Evolutionary conservation across 371 early-diverging fungal genomes (phyloP), one percentile per base, ranked within the genome.

Genomic region (Mortierella sp.): DNA sequence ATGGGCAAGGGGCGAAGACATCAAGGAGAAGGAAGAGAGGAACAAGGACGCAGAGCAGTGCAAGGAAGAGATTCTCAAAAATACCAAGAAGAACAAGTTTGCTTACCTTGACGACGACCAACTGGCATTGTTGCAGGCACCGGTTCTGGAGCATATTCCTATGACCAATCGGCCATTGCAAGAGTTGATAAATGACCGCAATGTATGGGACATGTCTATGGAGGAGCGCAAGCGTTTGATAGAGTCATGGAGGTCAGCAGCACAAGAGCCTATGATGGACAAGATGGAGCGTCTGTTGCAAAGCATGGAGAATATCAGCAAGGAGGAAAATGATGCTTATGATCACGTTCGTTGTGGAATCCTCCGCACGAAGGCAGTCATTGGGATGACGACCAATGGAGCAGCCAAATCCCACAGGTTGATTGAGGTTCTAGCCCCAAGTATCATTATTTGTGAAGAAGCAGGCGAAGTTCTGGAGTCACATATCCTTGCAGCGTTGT

Each of bases 381-480:
- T 86, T n/a, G 87, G 83, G 0, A 78, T 83, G 64, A 87, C 86
- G 0, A 86, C 86, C 27, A 82, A 65, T 27, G 87, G 85, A 28
- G 85, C 84, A 2, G 86, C 87, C 23, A 82, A 82, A 51, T 26
- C n/a, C 30, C 89, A 89, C 26, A 76, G 79, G 48, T 54, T 89
- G 5, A 51, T 88, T 15, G 73, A 70, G 39, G 81, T 80, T 2
- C 79, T 89, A 21, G 72, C 75, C 2, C 90, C 90, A 4, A 76
- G 78, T 21, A 69, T 90, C 27, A 84, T 90, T 73, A 82, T 90
- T 8, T 87, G 88, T 21, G 93, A 93, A 75, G 93, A 93, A 76
- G 92, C 92, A 0, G 93, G 91, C 5, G 92, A 93, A 70, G 89
- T 92, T 53, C 66, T 93, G 23, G 93, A 93, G 65, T 82, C 90